Conservation (phyloP, 352 stramenopile species). For the Plasmopara viticola region DNA sequence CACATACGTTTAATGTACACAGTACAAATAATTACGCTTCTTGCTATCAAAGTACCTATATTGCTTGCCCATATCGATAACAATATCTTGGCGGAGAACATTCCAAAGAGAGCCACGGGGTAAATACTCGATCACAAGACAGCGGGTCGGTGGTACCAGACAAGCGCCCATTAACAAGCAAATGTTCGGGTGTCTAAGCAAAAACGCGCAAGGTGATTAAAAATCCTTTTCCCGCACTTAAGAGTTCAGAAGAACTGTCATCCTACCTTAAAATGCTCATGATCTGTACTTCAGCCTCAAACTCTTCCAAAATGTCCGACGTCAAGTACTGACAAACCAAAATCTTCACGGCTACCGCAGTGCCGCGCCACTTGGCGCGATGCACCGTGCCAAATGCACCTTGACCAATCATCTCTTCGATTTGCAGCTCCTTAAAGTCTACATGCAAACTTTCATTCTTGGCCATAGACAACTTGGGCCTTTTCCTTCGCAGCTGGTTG, state of each 20-base stretch:
- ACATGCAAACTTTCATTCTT: constrained; percentile 79
- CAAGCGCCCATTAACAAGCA: constrained; percentile 80
- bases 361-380: constrained; percentile 62
- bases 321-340: constrained; percentile 79
- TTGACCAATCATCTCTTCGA: constrained; percentile 80
- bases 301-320: constrained; percentile 80
- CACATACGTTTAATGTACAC: no score
- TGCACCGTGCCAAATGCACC: constrained; percentile 82
- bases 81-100: constrained; percentile 71
- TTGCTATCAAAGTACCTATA: constrained; percentile 31
- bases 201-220: neutral
- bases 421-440: constrained; percentile 69
- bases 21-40: no score
- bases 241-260: neutral
- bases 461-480: constrained; percentile 33
- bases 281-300: constrained; percentile 85
- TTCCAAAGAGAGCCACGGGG: constrained; percentile 79
- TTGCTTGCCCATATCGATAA: constrained; percentile 67
- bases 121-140: constrained; percentile 84
- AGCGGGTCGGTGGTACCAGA: constrained; percentile 67
- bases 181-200: constrained; percentile 78
- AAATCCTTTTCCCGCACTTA: constrained; percentile 1
- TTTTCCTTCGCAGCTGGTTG: constrained; percentile 18
- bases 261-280: constrained; percentile 82
- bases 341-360: constrained; percentile 80